phyloP scores from a whole-genome alignment of 495 filamentous ascomycete species.

The Aspergillus sclerotioniger region DNA sequence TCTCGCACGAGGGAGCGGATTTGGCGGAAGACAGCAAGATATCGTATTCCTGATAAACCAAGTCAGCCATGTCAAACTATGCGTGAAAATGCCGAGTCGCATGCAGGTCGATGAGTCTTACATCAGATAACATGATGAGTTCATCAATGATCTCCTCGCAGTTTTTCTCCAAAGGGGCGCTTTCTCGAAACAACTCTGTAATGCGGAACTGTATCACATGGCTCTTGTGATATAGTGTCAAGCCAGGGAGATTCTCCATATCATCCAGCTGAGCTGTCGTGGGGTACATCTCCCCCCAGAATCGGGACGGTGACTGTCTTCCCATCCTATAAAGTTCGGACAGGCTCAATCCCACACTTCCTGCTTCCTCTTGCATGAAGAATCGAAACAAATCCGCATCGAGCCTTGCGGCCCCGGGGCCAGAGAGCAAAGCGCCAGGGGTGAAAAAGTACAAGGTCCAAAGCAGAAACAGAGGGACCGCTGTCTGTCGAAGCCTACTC shows the following conservation, averaged over 20 bases:
- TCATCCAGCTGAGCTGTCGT: conserved; percentile 34
- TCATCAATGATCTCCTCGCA: conserved; percentile 23
- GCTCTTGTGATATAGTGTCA: conserved; percentile 30
- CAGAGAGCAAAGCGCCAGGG: conserved; percentile 26
- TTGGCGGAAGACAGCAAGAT: conserved; percentile 24
- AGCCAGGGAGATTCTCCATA: conserved; percentile 30
- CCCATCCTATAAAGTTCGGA: conserved; percentile 31
- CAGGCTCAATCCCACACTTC: conserved; percentile 15
- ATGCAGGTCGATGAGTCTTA: conserved; percentile 12
- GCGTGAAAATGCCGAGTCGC: neutral
- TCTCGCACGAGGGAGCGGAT: conserved; percentile 23
- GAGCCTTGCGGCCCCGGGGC: conserved; percentile 17
- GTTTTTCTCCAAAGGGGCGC: conserved; percentile 1
- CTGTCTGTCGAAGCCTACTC: conserved; percentile 21
- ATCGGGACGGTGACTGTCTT: conserved; percentile 32
- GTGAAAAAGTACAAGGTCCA: conserved; percentile 38
- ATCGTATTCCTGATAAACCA: conserved; percentile 26
- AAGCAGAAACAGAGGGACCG: conserved; percentile 33
- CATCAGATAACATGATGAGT: conserved; percentile 23
- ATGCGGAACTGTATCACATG: conserved; percentile 32
- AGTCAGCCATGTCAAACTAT: neutral
- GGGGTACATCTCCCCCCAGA: conserved; percentile 34
- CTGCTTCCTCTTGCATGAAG: conserved; percentile 23
- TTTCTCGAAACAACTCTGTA: conserved; percentile 25
- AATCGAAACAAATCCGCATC: conserved; percentile 29